Evolutionary conservation across 176 grass and related monocot genomes (phyloP), one percentile per base, ranked within the genome.

Genomic region (Tuctoria greenei): DNA sequence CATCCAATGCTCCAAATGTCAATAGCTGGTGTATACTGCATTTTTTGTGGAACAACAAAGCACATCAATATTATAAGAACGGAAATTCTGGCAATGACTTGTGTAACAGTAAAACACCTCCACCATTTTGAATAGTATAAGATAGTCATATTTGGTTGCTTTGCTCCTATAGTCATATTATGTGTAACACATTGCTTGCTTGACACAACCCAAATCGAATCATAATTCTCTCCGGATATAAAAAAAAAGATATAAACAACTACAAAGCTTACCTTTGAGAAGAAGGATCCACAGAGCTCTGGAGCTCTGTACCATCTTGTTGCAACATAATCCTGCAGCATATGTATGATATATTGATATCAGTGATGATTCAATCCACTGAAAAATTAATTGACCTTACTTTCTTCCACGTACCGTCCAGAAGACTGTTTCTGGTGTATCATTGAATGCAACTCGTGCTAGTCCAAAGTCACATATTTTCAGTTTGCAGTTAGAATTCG

Each of bases 301-400:
- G 95, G 95, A 86, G 95, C 95, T 85, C 95, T 92, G 79, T 99
- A 99, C 95, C 95, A 99, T 79, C 95, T 93, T 63, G 95, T 99
- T 55, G 95, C 95, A 23, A 99, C 95, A 90, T 99, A 99, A 90
- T 99, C 95, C 95, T 99, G 85, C 79, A 82, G 17, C 3, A 73
- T 64, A 76, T 14, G 64, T 64, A 69, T 75, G 23, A 27, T 37
- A 42, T 64, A 57, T 64, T 75, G 23, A 27, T 37, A 42, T 64
- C 66, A 39, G 36, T 80, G 24, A 56, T 25, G 71, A 8, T 79
- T 77, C 49, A 72, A 64, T 36, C 1, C 10, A 81, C 81, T 28
- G 16, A 47, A 50, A 66, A 51, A 75, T 38, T 23, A 28, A 28
- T 27, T 39, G 23, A 54, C 10, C 23, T 21, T 73, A n/a, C 67